A percentile compares a stretch with the other conserved stretches of the same genome.
phyloP scores from a whole-genome alignment of 176 grass and related monocot species.

The Alopecurus myosuroides region DNA sequence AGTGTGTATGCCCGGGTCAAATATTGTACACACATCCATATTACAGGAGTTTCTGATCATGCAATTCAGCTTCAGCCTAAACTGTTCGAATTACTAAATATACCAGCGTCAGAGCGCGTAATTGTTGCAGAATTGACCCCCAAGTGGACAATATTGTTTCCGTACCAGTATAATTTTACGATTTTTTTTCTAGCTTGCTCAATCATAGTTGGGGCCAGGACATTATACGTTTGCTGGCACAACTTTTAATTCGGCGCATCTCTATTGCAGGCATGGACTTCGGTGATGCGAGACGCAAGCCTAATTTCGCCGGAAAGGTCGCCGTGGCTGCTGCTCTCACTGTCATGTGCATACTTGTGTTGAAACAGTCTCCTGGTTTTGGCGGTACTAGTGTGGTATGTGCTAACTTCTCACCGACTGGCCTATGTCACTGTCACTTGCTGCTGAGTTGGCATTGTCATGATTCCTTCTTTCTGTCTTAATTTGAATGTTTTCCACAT shows the following conservation, averaged over 20 bases:
- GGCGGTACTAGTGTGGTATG: slow-evolving; percentile 43
- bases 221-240: neutral
- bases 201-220: neutral
- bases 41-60: neutral
- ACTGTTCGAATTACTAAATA: neutral
- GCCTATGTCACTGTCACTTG: slow-evolving; percentile 1
- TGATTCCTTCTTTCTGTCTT: slow-evolving; percentile 4
- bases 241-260: neutral
- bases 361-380: slow-evolving; percentile 74
- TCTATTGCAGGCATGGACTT: slow-evolving; percentile 57
- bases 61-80: neutral
- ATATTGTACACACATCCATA: neutral
- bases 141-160: neutral
- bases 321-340: slow-evolving; percentile 43
- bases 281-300: slow-evolving; percentile 58
- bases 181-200: neutral
- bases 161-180: neutral
- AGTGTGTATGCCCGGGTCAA: neutral
- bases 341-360: slow-evolving; percentile 61
- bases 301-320: slow-evolving; percentile 59
- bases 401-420: slow-evolving; percentile 21
- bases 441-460: slow-evolving; percentile 23
- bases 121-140: neutral
- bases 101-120: neutral
- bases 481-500: slow-evolving; percentile 13